Evolutionary conservation across 257 asterid genomes (phyloP).

Genomic region (Knoxia roxburghii): DNA sequence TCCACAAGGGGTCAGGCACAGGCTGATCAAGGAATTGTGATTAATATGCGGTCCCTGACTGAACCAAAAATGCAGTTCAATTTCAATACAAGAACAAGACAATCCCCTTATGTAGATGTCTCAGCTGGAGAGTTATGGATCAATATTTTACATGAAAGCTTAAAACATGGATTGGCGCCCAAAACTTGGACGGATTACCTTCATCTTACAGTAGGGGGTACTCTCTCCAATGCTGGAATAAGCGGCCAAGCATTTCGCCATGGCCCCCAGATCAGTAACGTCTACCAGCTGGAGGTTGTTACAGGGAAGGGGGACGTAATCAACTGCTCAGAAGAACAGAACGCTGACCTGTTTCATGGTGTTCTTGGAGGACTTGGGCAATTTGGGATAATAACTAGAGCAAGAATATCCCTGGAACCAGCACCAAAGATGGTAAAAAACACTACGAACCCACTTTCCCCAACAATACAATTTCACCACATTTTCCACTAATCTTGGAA

Average conservation of each 20-base stretch:
- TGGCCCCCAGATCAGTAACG: constrained; percentile 95
- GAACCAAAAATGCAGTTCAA: constrained; percentile 52
- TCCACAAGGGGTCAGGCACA: constrained; percentile 77
- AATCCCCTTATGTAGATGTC: constrained; percentile 57
- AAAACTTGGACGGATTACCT: constrained; percentile 93
- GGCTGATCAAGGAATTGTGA: constrained; percentile 64
- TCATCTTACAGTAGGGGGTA: constrained; percentile 87
- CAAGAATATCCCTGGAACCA: constrained; percentile 76
- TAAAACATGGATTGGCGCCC: constrained; percentile 70
- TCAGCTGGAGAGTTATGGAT: constrained; percentile 88
- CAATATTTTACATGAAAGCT: constrained; percentile 54
- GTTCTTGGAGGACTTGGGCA: constrained; percentile 95
- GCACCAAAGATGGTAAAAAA: constrained; percentile 79
- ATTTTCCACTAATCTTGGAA: constrained; percentile 10
- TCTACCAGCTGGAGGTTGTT: constrained; percentile 77
- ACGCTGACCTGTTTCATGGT: constrained; percentile 79
- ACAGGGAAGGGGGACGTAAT: constrained; percentile 89
- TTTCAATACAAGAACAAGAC: constrained; percentile 34
- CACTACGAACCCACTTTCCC: too few species aligned
- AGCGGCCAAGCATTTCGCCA: constrained; percentile 93
- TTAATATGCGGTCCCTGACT: constrained; percentile 58
- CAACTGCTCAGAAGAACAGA: constrained; percentile 66
- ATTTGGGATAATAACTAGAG: constrained; percentile 80
- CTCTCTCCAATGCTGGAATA: constrained; percentile 84
- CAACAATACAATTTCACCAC: neutral